These are phyloP conservation scores for Lactifluus pinguis DNA, from an alignment of 768 basidiomycete species.

Conservation along the genomic window DNA sequence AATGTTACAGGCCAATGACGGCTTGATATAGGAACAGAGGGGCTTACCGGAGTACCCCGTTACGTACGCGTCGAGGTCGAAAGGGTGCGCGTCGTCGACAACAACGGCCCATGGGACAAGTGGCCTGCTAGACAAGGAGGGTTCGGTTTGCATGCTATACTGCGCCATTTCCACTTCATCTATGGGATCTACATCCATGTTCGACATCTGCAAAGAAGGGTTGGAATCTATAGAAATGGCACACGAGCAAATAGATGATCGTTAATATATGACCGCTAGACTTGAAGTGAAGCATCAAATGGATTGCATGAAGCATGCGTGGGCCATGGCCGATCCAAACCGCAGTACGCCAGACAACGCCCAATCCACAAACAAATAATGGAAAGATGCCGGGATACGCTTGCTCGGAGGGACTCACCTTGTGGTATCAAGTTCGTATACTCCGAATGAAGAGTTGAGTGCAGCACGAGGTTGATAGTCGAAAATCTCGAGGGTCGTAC, in stretches of 20 bases:
- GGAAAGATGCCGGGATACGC: too few species aligned
- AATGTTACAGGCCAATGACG: background rate
- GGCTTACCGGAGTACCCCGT: slow-evolving; percentile 64
- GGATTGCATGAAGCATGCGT: background rate
- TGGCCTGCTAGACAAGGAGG: slow-evolving; percentile 8
- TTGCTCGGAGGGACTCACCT: background rate
- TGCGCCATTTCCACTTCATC: slow-evolving; percentile 13
- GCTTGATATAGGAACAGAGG: background rate
- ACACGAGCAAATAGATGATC: background rate
- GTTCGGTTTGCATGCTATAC: background rate
- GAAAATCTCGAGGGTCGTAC: background rate
- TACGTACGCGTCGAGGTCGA: slow-evolving; percentile 77
- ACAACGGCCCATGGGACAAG: background rate
- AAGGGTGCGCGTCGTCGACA: slow-evolving; percentile 76
- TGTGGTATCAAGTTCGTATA: background rate
- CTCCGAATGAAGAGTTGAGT: background rate
- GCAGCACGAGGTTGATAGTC: background rate
- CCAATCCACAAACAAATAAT: background rate
- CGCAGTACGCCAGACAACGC: background rate
- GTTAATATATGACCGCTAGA: background rate
- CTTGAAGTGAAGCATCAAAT: background rate
- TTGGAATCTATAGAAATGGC: background rate
- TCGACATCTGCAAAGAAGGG: slow-evolving; percentile 5
- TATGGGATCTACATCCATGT: slow-evolving; percentile 17
- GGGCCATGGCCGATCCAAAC: background rate